Percentiles rank a stretch among this genome's conserved stretches.
Conservation (phyloP, 176 grass and related monocot genomes). For the Echinochloa phyllopogon region DNA sequence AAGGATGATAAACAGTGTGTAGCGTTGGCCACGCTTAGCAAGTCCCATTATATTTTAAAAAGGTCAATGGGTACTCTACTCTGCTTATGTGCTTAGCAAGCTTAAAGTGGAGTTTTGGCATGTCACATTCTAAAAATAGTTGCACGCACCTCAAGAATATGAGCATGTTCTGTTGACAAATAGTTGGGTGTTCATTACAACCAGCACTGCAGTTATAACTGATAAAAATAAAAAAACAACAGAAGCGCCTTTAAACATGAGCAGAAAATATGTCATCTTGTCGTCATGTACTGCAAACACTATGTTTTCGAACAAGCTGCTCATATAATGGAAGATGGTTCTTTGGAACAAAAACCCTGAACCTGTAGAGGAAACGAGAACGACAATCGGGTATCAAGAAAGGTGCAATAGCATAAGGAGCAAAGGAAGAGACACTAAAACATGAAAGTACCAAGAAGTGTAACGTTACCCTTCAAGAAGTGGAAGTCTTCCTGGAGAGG, state of each 20-base stretch:
- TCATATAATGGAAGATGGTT: slow-evolving; percentile 83
- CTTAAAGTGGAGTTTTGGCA: slow-evolving; percentile 7
- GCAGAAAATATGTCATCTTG: slow-evolving; percentile 18
- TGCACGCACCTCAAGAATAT: slow-evolving; percentile 2
- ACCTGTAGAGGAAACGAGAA: slow-evolving; percentile 58
- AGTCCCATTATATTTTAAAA: slow-evolving; percentile 20
- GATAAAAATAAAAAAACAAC: slow-evolving; percentile 30
- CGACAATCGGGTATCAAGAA: slow-evolving; percentile 47
- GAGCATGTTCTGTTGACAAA: slow-evolving; percentile 7
- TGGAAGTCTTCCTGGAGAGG: slow-evolving; percentile 54
- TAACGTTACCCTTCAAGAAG: slow-evolving; percentile 83
- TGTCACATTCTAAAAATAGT: slow-evolving; percentile 13
- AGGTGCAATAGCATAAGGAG: slow-evolving; percentile 34
- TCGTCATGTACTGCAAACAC: slow-evolving; percentile 48
- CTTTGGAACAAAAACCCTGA: slow-evolving; percentile 88
- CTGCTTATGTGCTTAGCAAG: background rate
- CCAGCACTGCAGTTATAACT: background rate
- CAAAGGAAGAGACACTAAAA: slow-evolving; percentile 17
- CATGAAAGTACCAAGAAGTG: slow-evolving; percentile 8
- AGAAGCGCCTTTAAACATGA: slow-evolving; percentile 38
- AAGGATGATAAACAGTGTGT: background rate
- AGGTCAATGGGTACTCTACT: background rate
- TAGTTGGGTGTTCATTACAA: background rate
- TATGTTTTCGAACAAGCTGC: slow-evolving; percentile 64
- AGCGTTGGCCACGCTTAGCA: background rate